A percentile compares a stretch with the other conserved stretches of the same genome.
phyloP scores from a whole-genome alignment of 371 early-diverging fungal species.

The Mucor mucedo region DNA sequence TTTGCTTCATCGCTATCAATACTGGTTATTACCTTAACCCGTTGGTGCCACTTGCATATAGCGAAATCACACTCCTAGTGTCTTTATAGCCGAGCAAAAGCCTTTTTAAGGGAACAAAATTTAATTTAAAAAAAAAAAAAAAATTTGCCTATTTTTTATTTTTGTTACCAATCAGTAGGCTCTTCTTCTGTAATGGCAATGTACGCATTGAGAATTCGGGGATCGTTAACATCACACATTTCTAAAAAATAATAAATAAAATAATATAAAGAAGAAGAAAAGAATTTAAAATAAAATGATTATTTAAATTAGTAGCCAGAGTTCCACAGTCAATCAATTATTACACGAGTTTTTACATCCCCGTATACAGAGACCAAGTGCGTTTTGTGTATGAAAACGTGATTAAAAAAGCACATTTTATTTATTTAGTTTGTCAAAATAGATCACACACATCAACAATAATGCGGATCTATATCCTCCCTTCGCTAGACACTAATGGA shows the following conservation, averaged over 20 bases:
- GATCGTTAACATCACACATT: conserved; percentile 75
- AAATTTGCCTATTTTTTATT: not conserved
- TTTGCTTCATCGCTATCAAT: not conserved
- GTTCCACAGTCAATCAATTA: not conserved
- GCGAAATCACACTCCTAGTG: conserved; percentile 68
- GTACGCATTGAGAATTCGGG: conserved; percentile 66
- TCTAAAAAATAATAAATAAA: conserved; percentile 12
- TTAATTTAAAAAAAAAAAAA: not conserved
- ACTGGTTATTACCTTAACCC: conserved; percentile 46
- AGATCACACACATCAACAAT: too few relatives aligned
- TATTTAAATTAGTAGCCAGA: not conserved
- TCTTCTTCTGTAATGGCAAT: conserved; percentile 61
- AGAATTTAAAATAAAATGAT: not conserved
- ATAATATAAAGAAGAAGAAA: conserved; percentile 8
- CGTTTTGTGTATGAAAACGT: too few relatives aligned
- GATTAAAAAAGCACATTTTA: too few relatives aligned
- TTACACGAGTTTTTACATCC: not conserved
- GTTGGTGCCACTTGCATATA: conserved; percentile 65
- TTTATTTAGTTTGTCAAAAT: too few relatives aligned
- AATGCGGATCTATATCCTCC: too few relatives aligned
- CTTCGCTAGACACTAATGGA: too few relatives aligned
- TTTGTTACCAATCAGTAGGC: conserved; percentile 60
- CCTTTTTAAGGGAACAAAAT: conserved; percentile 40
- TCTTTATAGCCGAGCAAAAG: conserved; percentile 73
- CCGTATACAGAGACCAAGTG: not conserved